phyloP scores from a whole-genome alignment of 352 stramenopile species.

The Globisporangium takayamanum region DNA sequence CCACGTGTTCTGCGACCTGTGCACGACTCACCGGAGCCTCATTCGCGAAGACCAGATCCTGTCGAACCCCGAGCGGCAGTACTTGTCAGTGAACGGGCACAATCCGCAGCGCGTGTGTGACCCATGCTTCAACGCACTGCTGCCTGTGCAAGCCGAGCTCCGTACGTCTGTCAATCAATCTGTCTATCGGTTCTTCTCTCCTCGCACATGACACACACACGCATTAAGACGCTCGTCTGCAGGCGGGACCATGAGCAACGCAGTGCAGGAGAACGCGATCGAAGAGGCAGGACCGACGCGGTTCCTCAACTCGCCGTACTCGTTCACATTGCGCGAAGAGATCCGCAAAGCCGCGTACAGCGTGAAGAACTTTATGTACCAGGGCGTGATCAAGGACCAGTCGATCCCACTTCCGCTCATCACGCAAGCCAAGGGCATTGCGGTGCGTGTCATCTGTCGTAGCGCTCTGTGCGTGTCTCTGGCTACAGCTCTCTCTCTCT shows the following conservation, averaged over 20 bases:
- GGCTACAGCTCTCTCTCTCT: neutral
- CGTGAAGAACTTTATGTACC: slow-evolving; percentile 89
- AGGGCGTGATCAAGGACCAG: slow-evolving; percentile 86
- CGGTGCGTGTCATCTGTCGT: slow-evolving; percentile 28
- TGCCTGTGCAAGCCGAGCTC: slow-evolving; percentile 56
- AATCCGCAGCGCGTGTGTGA: slow-evolving; percentile 84
- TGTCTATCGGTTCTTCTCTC: neutral
- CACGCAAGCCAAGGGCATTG: slow-evolving; percentile 86
- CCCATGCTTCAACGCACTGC: slow-evolving; percentile 53
- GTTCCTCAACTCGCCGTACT: slow-evolving; percentile 83
- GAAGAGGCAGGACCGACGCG: slow-evolving; percentile 53
- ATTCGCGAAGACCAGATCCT: slow-evolving; percentile 76
- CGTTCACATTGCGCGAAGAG: slow-evolving; percentile 88
- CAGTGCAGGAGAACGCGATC: slow-evolving; percentile 69
- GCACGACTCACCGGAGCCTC: slow-evolving; percentile 59
- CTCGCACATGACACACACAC: too few species aligned
- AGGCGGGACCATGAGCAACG: slow-evolving; percentile 75
- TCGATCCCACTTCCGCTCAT: slow-evolving; percentile 87
- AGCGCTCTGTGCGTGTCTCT: neutral
- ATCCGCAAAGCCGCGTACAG: slow-evolving; percentile 92
- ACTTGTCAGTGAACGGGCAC: slow-evolving; percentile 70
- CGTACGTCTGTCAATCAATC: slow-evolving; percentile 26
- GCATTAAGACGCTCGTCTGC: neutral
- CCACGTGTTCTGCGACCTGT: slow-evolving; percentile 73
- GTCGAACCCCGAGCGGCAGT: slow-evolving; percentile 58